These are phyloP conservation scores for Pythium aphanidermatum DNA, from an alignment of 352 stramenopile genomes.

Conservation along the genomic window DNA sequence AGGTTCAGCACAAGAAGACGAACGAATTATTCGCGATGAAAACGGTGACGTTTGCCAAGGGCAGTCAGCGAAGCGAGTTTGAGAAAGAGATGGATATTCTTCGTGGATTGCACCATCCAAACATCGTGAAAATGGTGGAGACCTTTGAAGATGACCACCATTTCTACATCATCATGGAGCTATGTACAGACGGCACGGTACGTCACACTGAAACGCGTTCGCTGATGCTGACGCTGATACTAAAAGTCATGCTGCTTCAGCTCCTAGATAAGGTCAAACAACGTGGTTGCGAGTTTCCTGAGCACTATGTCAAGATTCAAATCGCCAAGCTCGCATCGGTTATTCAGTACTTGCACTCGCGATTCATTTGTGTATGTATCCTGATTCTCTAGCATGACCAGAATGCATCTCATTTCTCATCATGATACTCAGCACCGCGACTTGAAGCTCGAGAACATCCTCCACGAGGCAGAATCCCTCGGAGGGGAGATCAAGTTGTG, in stretches of 20 bases:
- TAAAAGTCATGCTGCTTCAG: conserved; percentile 16
- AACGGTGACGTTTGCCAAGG: conserved; percentile 57
- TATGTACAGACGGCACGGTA: conserved; percentile 59
- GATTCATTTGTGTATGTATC: conserved; percentile 69
- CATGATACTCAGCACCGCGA: conserved; percentile 57
- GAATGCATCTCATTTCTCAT: too few relatives aligned
- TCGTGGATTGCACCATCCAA: conserved; percentile 67
- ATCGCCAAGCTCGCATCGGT: conserved; percentile 65
- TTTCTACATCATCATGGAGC: conserved; percentile 87
- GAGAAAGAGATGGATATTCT: conserved; percentile 76
- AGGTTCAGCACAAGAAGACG: conserved; percentile 62
- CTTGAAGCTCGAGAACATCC: conserved; percentile 78
- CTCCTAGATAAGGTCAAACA: conserved; percentile 57
- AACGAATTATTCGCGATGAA: conserved; percentile 76
- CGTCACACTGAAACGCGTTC: too few relatives aligned
- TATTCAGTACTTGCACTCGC: conserved; percentile 74
- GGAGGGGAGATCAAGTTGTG: conserved; percentile 69
- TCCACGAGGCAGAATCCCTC: conserved; percentile 47
- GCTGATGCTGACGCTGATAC: too few relatives aligned
- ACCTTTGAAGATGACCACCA: conserved; percentile 70
- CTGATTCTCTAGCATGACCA: too few relatives aligned
- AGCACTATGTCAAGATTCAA: conserved; percentile 50
- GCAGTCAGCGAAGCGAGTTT: conserved; percentile 60
- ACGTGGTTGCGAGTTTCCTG: conserved; percentile 35
- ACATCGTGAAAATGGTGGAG: conserved; percentile 77